phyloP scores from a whole-genome alignment of 1,139 yeast genomes.

The Suhomyces anneliseae region DNA sequence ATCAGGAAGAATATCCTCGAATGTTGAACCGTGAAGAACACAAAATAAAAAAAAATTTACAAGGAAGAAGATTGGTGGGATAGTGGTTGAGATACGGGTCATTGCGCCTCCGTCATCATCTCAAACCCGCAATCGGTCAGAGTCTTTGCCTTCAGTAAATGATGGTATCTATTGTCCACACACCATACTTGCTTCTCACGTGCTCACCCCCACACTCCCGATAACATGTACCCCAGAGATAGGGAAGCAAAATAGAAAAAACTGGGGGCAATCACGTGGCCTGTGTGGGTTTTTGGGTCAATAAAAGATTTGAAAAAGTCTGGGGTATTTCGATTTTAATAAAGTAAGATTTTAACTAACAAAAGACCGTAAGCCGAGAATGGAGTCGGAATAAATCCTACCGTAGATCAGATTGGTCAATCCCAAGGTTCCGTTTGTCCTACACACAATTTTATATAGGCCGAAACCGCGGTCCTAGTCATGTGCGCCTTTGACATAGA shows the following conservation, averaged over 20 bases:
- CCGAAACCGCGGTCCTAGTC: conserved; percentile 12
- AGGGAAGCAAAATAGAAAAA: no score
- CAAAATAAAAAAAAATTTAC: neutral
- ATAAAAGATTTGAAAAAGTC: no score
- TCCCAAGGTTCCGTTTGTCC: conserved; percentile 7
- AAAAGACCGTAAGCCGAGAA: neutral
- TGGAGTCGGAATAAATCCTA: neutral
- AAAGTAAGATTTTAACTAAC: no score
- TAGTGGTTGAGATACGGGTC: neutral
- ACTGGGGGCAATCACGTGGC: no score
- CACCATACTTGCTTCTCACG: neutral
- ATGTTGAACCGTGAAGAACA: no score
- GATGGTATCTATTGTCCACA: no score
- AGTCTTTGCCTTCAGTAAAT: neutral
- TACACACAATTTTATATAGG: neutral
- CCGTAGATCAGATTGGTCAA: neutral
- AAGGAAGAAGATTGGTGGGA: neutral
- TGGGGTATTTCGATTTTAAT: no score
- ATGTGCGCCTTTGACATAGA: conserved; percentile 7
- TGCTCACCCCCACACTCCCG: neutral
- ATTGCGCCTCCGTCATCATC: neutral
- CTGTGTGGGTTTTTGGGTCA: no score
- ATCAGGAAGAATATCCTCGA: neutral
- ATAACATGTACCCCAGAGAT: neutral
- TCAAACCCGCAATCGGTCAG: neutral